Evolutionary conservation across 352 stramenopile species (phyloP), one percentile per base, ranked within the genome.

Genomic region (Ochromonadaceae sp.): DNA sequence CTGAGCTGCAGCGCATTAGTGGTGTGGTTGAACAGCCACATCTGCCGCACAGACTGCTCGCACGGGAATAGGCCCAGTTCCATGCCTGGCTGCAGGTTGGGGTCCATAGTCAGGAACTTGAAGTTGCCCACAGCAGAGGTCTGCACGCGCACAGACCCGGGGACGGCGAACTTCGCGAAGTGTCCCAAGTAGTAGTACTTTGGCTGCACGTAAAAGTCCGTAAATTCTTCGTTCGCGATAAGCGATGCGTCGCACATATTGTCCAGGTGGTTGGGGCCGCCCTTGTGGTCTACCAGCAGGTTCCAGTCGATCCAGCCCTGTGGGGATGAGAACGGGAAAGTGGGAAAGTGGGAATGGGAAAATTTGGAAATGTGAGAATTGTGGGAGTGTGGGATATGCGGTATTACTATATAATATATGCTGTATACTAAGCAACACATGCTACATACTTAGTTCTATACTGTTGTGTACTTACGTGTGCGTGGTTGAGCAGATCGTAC

Each of bases 181-280:
- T 92, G 84, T 66, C 86, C 80, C 60, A 92, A 85, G 55, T 87
- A 87, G 72, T 91, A 89, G 70, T 85, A 92, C 77, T 90, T 86
- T 0, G 83, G 83, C 66, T 92, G 81, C 22, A 89, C 74, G 36
- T 67, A 77, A 63, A 83, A 88, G 65, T 86, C 74, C 66, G 83
- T 73, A 58, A 70, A 65, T 49, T 85, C 72, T 3, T 75, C 75
- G 1, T 9, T 34, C 28, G 90, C 68, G 26, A 88, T 52, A 59
- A 89, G 84, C 0, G 81, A 79, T 15, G 80, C 70, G 42, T 89
- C 82, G 25, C 83, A 70, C 4, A 72, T 25, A 62, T 89, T 88
- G 28, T 70, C 53, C 25, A 76, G 69, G 77, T 83, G 86, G 40
- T 79, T 87, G 3, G 85, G 85, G 0, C 83, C 85, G 31, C 86